These are phyloP conservation scores for Vinca major DNA, from an alignment of 305 asterid genomes.

Conservation along the genomic window DNA sequence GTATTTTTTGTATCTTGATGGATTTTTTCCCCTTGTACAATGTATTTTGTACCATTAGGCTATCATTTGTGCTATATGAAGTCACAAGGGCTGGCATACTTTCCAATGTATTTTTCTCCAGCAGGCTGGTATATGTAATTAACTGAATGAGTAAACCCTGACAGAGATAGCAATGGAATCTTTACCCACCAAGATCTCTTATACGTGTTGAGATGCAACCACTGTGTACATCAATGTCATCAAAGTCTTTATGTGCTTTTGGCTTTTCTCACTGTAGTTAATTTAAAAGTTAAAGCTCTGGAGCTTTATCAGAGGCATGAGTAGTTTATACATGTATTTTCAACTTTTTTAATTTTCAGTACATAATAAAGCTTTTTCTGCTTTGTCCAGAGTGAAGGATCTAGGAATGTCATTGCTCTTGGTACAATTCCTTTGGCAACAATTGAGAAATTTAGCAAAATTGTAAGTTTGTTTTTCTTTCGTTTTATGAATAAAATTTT, in stretches of 20 bases:
- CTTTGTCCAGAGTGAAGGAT: constrained; percentile 66
- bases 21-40: not conserved
- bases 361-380: not conserved
- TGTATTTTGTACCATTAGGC: not conserved
- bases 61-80: not conserved
- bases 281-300: not conserved
- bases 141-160: not conserved
- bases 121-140: not conserved
- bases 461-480: constrained; percentile 44
- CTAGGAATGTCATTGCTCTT: constrained; percentile 67
- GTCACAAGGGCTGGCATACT: not conserved
- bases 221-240: not conserved
- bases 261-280: not conserved
- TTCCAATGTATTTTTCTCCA: not conserved
- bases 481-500: not conserved
- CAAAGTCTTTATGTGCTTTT: not conserved
- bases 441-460: constrained; percentile 79
- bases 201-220: not conserved
- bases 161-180: not conserved
- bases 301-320: not conserved
- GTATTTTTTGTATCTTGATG: not conserved
- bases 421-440: constrained; percentile 89
- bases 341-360: not conserved
- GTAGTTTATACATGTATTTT: not conserved
- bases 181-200: not conserved